Evolutionary conservation across 768 basidiomycete species (phyloP).

Genomic region (Cystofilobasidium ferigula): DNA sequence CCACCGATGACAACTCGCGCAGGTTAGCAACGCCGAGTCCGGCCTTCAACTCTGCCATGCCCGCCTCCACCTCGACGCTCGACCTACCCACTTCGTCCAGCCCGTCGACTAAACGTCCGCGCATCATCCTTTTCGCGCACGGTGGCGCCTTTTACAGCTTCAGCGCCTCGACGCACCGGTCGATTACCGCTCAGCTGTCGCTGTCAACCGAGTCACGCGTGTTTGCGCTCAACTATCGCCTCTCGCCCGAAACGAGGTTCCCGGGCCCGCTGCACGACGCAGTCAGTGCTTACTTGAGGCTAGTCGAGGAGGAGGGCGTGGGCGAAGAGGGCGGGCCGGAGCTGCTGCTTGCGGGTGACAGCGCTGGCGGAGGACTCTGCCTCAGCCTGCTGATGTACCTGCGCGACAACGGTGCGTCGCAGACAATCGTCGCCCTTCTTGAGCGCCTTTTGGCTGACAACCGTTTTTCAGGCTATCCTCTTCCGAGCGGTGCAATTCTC

Average conservation of each 20-base stretch:
- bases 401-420: conserved; percentile 55
- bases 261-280: conserved; percentile 81
- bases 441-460: not conserved
- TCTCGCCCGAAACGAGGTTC: conserved; percentile 90
- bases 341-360: conserved; percentile 80
- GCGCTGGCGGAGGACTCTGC: conserved; percentile 79
- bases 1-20: too few species aligned
- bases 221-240: conserved; percentile 85
- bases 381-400: conserved; percentile 86
- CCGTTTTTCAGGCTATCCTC: conserved; percentile 46
- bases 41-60: too few species aligned
- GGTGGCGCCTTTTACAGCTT: conserved; percentile 91
- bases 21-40: too few species aligned
- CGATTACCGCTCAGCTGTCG: conserved; percentile 80
- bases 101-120: conserved; percentile 36
- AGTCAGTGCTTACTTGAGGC: conserved; percentile 71
- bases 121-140: conserved; percentile 85
- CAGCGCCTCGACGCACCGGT: conserved; percentile 77
- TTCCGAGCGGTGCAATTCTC: conserved; percentile 74
- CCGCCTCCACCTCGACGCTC: conserved; percentile 31
- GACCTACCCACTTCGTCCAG: not conserved
- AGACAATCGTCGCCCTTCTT: not conserved
- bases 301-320: conserved; percentile 46
- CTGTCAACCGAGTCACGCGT: conserved; percentile 80
- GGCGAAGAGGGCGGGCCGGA: conserved; percentile 50